These are phyloP conservation scores for Hypsizygus ulmarius DNA, from an alignment of 1,284 basidiomycete species.

Conservation along the genomic window DNA sequence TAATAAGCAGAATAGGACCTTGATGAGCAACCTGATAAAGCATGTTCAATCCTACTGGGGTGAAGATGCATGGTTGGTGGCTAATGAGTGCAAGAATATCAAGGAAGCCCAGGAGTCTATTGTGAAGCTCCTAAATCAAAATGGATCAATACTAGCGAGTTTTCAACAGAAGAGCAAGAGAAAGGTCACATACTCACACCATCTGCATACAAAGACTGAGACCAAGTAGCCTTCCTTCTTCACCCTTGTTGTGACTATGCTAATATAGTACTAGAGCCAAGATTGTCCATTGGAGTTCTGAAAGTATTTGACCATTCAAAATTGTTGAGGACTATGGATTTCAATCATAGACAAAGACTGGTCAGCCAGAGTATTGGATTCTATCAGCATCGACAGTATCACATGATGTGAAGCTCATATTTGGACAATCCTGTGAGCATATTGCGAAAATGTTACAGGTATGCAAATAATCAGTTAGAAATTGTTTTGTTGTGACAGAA, in stretches of 20 bases:
- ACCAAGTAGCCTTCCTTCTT: neutral
- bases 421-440: conserved; percentile 12
- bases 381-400: conserved; percentile 21
- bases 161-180: neutral
- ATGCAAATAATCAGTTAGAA: no score
- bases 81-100: neutral
- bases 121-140: neutral
- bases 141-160: conserved; percentile 3
- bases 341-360: conserved; percentile 22
- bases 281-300: neutral
- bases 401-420: conserved; percentile 22
- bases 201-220: neutral
- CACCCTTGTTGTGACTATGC: neutral
- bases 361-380: conserved; percentile 21
- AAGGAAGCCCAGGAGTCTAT: neutral
- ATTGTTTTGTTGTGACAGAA: neutral
- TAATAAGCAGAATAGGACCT: conserved; percentile 24
- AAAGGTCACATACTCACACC: neutral
- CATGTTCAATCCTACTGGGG: conserved; percentile 34
- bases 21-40: conserved; percentile 28
- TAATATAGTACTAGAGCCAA: neutral
- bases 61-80: neutral
- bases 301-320: conserved; percentile 19
- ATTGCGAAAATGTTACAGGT: conserved; percentile 21
- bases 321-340: conserved; percentile 21